Evolutionary conservation across 1,284 basidiomycete genomes (phyloP).

Genomic region (Athelia psychrophila): DNA sequence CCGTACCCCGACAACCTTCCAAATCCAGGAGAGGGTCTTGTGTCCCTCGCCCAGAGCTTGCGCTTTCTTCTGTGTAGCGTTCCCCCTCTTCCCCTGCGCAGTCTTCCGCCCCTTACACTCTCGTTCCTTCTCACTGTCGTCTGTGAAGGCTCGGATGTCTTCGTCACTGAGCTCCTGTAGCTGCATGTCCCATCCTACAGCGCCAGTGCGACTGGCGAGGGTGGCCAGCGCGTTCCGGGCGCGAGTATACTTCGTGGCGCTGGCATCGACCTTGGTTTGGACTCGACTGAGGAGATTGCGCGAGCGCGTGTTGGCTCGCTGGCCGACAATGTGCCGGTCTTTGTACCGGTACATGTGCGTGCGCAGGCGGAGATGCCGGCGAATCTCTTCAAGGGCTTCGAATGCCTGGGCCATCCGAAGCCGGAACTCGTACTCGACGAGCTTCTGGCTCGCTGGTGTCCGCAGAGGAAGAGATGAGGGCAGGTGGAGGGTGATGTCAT

Average conservation of each 20-base stretch:
- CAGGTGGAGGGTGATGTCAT: slow-evolving; percentile 1
- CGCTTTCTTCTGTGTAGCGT: too few relatives aligned
- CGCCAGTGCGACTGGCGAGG: not conserved
- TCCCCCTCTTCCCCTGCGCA: too few relatives aligned
- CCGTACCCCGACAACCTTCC: not conserved
- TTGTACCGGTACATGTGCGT: slow-evolving; percentile 10
- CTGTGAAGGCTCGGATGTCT: not conserved
- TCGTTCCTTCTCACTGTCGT: not conserved
- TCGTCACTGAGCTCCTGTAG: not conserved
- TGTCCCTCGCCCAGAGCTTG: not conserved
- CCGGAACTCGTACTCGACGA: slow-evolving; percentile 6
- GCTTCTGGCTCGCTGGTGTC: not conserved
- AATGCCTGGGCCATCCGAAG: slow-evolving; percentile 9
- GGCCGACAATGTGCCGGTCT: slow-evolving; percentile 9
- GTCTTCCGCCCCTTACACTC: too few relatives aligned
- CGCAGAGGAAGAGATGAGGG: not conserved
- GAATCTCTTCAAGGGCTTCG: slow-evolving; percentile 7
- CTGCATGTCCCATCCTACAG: not conserved
- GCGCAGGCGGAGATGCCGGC: slow-evolving; percentile 5
- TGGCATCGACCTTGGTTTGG: slow-evolving; percentile 1
- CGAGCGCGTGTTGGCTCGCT: slow-evolving; percentile 7
- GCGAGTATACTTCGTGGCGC: not conserved
- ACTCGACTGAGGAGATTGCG: not conserved
- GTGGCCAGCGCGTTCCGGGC: not conserved
- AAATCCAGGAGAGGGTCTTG: not conserved